Evolutionary conservation across 345 rosid genomes (phyloP).

Genomic region (Cardiospermum halicacabum): DNA sequence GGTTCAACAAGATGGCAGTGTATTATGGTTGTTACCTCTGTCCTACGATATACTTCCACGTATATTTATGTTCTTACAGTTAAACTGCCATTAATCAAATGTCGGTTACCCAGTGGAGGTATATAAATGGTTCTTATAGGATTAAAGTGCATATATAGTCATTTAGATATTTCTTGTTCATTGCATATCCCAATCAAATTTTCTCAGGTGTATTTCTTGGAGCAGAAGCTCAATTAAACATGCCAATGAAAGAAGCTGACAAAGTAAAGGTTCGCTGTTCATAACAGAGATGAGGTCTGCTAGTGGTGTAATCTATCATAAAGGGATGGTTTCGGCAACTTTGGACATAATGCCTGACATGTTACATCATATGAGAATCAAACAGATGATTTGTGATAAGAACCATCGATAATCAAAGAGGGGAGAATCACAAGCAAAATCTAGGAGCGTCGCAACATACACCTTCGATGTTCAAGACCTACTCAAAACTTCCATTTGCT

Average conservation of each 20-base stretch:
- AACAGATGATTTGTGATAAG: background rate
- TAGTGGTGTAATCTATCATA: background rate
- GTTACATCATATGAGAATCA: background rate
- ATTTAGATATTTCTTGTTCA: background rate
- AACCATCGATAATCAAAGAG: background rate
- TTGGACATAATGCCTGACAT: background rate
- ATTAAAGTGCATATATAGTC: background rate
- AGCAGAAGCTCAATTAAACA: background rate
- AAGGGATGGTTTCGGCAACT: background rate
- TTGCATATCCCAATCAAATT: background rate
- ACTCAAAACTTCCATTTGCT: background rate
- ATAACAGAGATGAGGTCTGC: background rate
- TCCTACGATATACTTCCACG: background rate
- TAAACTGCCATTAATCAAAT: background rate
- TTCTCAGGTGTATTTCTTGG: background rate
- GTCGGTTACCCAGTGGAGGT: background rate
- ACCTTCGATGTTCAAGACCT: background rate
- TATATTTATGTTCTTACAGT: background rate
- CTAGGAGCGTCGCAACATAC: background rate
- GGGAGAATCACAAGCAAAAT: background rate
- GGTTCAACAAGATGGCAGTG: background rate
- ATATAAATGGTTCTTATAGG: background rate
- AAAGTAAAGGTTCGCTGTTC: background rate
- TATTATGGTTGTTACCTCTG: background rate
- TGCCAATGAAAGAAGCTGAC: background rate